Conservation (phyloP, 208 protist species). For the Trypanosoma lewisi region DNA sequence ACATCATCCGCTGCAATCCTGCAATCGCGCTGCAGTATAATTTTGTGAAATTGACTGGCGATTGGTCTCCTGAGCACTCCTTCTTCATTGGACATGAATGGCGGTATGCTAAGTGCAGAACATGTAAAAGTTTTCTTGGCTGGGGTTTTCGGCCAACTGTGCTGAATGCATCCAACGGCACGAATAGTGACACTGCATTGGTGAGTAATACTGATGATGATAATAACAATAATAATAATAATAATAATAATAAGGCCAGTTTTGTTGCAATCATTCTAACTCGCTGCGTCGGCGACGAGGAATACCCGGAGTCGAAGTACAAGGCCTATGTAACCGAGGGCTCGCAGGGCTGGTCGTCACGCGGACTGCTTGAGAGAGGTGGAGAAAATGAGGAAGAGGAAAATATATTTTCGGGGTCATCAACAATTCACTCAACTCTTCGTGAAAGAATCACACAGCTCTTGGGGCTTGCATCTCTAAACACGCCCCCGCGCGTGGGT, state of each 20-base stretch:
- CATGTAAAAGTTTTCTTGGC: constrained; percentile 68
- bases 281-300: constrained; percentile 49
- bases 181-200: not conserved
- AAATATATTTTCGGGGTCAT: too few relatives aligned
- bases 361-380: not conserved
- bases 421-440: too few relatives aligned
- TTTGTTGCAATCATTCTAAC: constrained; percentile 80
- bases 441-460: too few relatives aligned
- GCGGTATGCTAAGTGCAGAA: constrained; percentile 51
- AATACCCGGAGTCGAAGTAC: constrained; percentile 28
- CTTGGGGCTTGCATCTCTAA: not conserved
- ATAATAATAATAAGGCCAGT: constrained; percentile 14
- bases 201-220: not conserved
- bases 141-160: constrained; percentile 67
- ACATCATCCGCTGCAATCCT: constrained; percentile 45
- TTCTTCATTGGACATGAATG: constrained; percentile 82
- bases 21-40: not conserved
- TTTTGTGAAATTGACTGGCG: constrained; percentile 22
- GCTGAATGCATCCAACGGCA: not conserved
- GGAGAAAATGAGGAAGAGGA: not conserved
- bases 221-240: not conserved
- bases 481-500: too few relatives aligned
- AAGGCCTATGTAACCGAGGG: not conserved
- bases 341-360: not conserved
- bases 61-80: constrained; percentile 67